These are phyloP conservation scores for Fennellomyces sp. DNA, from an alignment of 371 early-diverging fungal genomes.

Conservation along the genomic window DNA sequence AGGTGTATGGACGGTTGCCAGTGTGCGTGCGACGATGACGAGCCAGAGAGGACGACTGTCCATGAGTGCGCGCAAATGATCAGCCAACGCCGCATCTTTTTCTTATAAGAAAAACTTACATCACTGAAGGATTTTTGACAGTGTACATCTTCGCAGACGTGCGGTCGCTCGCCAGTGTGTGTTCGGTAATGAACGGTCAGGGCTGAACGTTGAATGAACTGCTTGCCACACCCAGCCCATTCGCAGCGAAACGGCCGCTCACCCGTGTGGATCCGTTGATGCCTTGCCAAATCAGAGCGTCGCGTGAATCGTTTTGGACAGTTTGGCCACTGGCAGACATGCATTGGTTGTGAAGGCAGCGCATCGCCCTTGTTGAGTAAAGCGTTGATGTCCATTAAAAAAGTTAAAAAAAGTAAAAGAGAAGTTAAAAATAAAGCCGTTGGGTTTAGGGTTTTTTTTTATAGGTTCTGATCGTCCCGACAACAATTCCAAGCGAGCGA, in stretches of 20 bases:
- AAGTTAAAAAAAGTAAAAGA: neutral
- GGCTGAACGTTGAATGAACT: constrained; percentile 81
- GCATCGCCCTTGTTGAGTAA: constrained; percentile 7
- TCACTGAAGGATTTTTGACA: constrained; percentile 61
- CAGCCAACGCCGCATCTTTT: neutral
- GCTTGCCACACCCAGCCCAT: constrained; percentile 37
- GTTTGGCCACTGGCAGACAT: constrained; percentile 12
- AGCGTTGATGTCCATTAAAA: constrained; percentile 16
- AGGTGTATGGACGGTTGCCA: constrained; percentile 24
- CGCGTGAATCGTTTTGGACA: constrained; percentile 18
- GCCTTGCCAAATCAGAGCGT: constrained; percentile 23
- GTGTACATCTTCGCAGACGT: constrained; percentile 65
- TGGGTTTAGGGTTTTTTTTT: neutral
- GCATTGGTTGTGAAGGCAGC: constrained; percentile 2
- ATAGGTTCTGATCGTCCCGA: constrained; percentile 1
- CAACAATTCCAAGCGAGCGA: neutral
- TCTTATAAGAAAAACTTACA: constrained; percentile 7
- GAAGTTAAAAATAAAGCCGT: neutral
- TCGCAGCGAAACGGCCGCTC: constrained; percentile 19
- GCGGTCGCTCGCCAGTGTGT: constrained; percentile 82
- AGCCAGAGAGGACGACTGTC: constrained; percentile 24
- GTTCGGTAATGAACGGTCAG: constrained; percentile 80
- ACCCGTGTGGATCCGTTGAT: constrained; percentile 19
- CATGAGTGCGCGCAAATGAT: neutral
- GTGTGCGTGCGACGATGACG: constrained; percentile 33